Base-by-base conservation (phyloP, 2,329 filamentous ascomycete species). In the Fusarium marasasianum region DNA sequence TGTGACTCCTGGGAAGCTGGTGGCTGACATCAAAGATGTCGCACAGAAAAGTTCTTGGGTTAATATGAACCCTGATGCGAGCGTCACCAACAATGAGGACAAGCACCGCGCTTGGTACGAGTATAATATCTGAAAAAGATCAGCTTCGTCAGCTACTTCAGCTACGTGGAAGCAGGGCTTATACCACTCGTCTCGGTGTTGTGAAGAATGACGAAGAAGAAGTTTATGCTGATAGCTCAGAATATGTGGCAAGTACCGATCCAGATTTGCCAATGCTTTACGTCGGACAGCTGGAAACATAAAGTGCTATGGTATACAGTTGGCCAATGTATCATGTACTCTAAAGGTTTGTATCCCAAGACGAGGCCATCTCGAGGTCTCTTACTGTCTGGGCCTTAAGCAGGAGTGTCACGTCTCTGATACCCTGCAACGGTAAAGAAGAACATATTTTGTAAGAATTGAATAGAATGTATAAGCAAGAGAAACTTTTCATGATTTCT, bases 1-100 rank as follows among this genome's bases (percentile, higher is more conserved):
- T 47, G 26, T 31, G 45, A 10, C 26, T n/a, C 10, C 47, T n/a
- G 47, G 1, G 47, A n/a, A n/a, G 22, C 24, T 10, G 22, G 7
- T 45, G 12, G 12, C 9, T 1, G 13, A 20, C 14, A 14, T 50
- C 47, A 3, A 0, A 20, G 48, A 33, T 8, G 8, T 24, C 6
- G 1, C 2, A 5, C 12, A 11, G 4, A 20, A 3, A 20, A 24
- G 2, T 8, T 24, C 11, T 35, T 17, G 17, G 17, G 17, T 20
- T 8, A 8, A 6, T 3, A 13, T 33, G 17, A 35, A 24, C 29
- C 5, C 31, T 33, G 5, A 0, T 13, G 31, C 29, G 22, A 51
- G 12, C 17, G 7, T n/a, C 5, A 20, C 12, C 18, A 20, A 12
- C 6, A 1, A 5, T 0, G 18, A 26, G 7, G 7, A 38, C 1